These are phyloP conservation scores for Teunomyces atbi DNA, from an alignment of 805 yeast genomes.

Conservation along the genomic window DNA sequence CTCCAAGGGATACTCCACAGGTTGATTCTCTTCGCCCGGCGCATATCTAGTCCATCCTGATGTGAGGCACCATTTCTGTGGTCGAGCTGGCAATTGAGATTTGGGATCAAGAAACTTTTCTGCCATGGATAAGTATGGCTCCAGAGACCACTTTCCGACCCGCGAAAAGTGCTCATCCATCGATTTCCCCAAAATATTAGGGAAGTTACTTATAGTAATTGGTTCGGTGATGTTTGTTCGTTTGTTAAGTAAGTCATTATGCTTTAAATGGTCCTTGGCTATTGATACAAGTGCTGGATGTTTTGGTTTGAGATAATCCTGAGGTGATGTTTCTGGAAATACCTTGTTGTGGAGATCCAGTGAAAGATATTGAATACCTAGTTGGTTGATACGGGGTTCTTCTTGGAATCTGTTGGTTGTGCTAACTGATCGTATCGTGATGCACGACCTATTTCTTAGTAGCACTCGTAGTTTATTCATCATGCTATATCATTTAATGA, in stretches of 20 bases:
- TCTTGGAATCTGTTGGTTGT: not conserved
- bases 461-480: not conserved
- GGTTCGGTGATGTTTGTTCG: constrained; percentile 63
- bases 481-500: not conserved
- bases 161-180: constrained; percentile 84
- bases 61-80: constrained; percentile 50
- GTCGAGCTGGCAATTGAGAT: constrained; percentile 32
- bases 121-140: constrained; percentile 59
- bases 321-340: constrained; percentile 45
- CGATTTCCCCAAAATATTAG: constrained; percentile 68
- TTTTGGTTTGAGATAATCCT: constrained; percentile 26
- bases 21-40: constrained; percentile 48
- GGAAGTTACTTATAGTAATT: constrained; percentile 55
- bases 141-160: constrained; percentile 57
- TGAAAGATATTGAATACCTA: constrained; percentile 79
- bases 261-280: constrained; percentile 57
- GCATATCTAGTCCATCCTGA: constrained; percentile 85
- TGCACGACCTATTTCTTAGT: not conserved
- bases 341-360: constrained; percentile 55
- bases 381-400: constrained; percentile 62
- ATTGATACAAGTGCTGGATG: constrained; percentile 38
- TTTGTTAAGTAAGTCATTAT: constrained; percentile 73
- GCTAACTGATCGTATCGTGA: not conserved
- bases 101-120: constrained; percentile 35
- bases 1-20: constrained; percentile 70